Evolutionary conservation across 805 yeast species (phyloP).

Genomic region (Kluyveromyces lactis): DNA sequence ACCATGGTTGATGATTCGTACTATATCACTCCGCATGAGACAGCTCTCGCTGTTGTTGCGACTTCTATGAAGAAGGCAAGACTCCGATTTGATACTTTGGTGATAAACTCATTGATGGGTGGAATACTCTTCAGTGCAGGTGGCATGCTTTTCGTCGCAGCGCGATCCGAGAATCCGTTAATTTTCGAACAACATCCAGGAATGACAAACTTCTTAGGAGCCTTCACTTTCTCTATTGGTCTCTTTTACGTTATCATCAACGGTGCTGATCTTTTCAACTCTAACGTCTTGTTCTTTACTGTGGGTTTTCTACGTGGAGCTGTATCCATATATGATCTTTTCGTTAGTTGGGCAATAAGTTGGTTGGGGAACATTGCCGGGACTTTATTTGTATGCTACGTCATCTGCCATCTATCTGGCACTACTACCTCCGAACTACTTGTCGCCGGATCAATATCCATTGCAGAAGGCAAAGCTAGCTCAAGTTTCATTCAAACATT

Average conservation of each 20-base stretch:
- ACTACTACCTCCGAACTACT: slow-evolving; percentile 35
- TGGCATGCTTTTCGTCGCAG: slow-evolving; percentile 56
- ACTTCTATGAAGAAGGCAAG: slow-evolving; percentile 79
- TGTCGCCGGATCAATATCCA: slow-evolving; percentile 39
- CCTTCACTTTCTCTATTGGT: slow-evolving; percentile 60
- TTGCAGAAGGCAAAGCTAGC: slow-evolving; percentile 37
- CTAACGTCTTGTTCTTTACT: slow-evolving; percentile 62
- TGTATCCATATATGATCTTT: slow-evolving; percentile 51
- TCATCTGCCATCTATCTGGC: slow-evolving; percentile 51
- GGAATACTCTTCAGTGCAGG: slow-evolving; percentile 64
- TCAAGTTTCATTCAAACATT: slow-evolving; percentile 54
- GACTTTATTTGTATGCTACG: slow-evolving; percentile 55
- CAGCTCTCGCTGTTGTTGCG: slow-evolving; percentile 78
- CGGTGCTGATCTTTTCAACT: slow-evolving; percentile 72
- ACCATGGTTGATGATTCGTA: slow-evolving; percentile 39
- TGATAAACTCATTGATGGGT: slow-evolving; percentile 59
- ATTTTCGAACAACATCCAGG: slow-evolving; percentile 41
- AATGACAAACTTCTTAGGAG: slow-evolving; percentile 46
- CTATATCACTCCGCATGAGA: slow-evolving; percentile 70
- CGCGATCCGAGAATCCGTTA: slow-evolving; percentile 44
- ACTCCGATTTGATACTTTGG: slow-evolving; percentile 48
- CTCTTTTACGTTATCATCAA: slow-evolving; percentile 63
- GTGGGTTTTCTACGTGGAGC: slow-evolving; percentile 67
- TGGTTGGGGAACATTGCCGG: slow-evolving; percentile 61
- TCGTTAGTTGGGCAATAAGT: slow-evolving; percentile 59